Percentiles rank a stretch among this genome's conserved stretches.
These are phyloP conservation scores for Ophiosphaerella herpotricha DNA, from an alignment of 2,329 filamentous ascomycete genomes.

Conservation along the genomic window DNA sequence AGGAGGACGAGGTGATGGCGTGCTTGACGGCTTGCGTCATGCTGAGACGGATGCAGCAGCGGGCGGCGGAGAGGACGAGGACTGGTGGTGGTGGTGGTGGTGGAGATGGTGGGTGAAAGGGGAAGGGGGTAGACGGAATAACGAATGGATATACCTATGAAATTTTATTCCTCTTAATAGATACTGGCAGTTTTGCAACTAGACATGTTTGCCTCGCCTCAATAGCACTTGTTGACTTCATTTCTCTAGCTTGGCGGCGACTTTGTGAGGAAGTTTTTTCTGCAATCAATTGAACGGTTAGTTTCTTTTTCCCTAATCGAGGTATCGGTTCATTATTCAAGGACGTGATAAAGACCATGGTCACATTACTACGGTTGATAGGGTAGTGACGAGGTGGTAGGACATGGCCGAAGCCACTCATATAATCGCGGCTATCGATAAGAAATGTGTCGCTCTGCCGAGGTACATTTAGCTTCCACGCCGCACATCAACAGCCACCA, in stretches of 20 bases:
- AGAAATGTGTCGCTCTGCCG: slow-evolving; percentile 23
- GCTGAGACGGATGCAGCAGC: slow-evolving; percentile 9
- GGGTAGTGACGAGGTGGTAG: neutral
- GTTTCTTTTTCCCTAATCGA: too few species aligned
- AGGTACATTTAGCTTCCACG: slow-evolving; percentile 21
- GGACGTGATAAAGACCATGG: slow-evolving; percentile 16
- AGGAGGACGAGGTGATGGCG: slow-evolving; percentile 6
- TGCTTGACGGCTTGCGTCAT: slow-evolving; percentile 4
- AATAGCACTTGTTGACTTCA: too few species aligned
- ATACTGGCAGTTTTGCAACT: too few species aligned
- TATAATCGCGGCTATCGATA: slow-evolving; percentile 19
- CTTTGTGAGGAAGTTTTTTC: too few species aligned
- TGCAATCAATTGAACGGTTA: too few species aligned
- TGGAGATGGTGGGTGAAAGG: neutral
- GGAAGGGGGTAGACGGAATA: neutral
- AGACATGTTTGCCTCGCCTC: too few species aligned
- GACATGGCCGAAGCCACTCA: neutral
- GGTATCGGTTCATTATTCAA: too few species aligned
- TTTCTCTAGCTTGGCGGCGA: too few species aligned
- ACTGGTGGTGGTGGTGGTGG: slow-evolving; percentile 1
- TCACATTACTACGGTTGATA: neutral
- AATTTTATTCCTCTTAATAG: neutral
- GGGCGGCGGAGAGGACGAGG: slow-evolving; percentile 2
- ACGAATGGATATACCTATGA: neutral
- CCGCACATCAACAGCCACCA: slow-evolving; percentile 9